Conservation (phyloP, 352 stramenopile species). For the Pythium aristosporum region DNA sequence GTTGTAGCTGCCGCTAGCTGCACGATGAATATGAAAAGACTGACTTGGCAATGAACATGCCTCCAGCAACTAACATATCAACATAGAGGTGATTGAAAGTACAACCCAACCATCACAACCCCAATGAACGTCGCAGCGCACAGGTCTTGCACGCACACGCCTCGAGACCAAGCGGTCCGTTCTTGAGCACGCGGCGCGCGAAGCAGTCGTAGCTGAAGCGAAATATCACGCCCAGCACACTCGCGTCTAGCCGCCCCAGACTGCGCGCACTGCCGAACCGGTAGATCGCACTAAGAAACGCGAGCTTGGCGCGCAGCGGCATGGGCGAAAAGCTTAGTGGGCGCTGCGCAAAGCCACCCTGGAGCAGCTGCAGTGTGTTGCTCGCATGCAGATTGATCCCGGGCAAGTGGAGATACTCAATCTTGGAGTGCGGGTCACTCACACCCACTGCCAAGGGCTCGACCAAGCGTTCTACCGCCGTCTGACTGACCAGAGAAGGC, state of each 20-base stretch:
- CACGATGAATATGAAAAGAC: too few relatives aligned
- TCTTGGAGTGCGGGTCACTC: not conserved
- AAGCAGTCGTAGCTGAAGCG: conserved; percentile 1
- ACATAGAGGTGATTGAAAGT: too few relatives aligned
- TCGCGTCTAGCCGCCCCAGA: conserved; percentile 10
- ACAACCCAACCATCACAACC: too few relatives aligned
- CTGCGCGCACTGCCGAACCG: not conserved
- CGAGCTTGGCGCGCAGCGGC: conserved; percentile 13
- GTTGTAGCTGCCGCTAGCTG: too few relatives aligned
- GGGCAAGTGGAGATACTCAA: conserved; percentile 12
- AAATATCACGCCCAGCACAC: conserved; percentile 11
- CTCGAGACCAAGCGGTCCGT: not conserved
- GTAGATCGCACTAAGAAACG: conserved; percentile 17
- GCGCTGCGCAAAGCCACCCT: not conserved
- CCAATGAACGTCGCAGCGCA: too few relatives aligned
- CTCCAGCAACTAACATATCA: too few relatives aligned
- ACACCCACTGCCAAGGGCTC: not conserved
- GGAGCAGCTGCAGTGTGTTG: not conserved
- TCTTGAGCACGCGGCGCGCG: conserved; percentile 9
- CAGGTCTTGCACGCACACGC: not conserved
- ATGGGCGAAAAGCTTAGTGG: conserved; percentile 11
- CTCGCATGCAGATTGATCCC: conserved; percentile 4
- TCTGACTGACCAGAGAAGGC: not conserved
- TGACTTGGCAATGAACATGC: too few relatives aligned
- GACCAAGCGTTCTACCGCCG: not conserved